Base-by-base conservation (phyloP, 768 basidiomycete genomes). In the Boletus subcaerulescens region DNA sequence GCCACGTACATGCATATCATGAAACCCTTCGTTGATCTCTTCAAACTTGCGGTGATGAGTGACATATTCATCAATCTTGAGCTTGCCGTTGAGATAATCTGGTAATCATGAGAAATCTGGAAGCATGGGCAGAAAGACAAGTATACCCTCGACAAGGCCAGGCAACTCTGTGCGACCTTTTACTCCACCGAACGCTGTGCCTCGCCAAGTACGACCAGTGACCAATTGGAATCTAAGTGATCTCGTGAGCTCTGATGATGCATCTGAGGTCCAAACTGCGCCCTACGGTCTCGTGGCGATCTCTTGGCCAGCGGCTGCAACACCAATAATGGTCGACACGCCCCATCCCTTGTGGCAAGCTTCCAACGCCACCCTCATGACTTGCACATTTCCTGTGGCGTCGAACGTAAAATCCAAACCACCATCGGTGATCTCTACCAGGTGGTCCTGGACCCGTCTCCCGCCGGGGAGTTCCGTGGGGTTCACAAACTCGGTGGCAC, bases 321-420 rank as follows among this genome's bases (percentile, higher is more conserved):
- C 97, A 56, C 96, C 96, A 56, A 99, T 98, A 60, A 99, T 70
- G 52, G 92, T 98, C 53, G 87, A 92, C 41, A 98, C 87, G 62
- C 97, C 97, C 97, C 97, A 99, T 14, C 97, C 97, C 70, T 98
- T 98, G 74, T 99, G 97, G 72, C 94, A 98, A n/a, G 94, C 91
- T 75, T 99, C 97, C 45, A 99, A 83, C 24, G 97, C 97, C 46
- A 87, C 77, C 57, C 95, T 85, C 95, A 97, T 98, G 59, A 96
- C 93, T 29, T 93, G 76, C 11, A 93, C 89, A 68, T 97, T 98
- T 20, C 97, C 97, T 11, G 97, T 99, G 62, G 88, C 90, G 66
- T 99, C 97, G 65, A 95, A 99, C 13, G 97, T 98, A 71, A 85
- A 98, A 74, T 99, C 97, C 36, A 97, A 77, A 24, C 97, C 97